Base-by-base conservation (phyloP, 371 early-diverging fungal genomes). In the Mucor plumbeus region DNA sequence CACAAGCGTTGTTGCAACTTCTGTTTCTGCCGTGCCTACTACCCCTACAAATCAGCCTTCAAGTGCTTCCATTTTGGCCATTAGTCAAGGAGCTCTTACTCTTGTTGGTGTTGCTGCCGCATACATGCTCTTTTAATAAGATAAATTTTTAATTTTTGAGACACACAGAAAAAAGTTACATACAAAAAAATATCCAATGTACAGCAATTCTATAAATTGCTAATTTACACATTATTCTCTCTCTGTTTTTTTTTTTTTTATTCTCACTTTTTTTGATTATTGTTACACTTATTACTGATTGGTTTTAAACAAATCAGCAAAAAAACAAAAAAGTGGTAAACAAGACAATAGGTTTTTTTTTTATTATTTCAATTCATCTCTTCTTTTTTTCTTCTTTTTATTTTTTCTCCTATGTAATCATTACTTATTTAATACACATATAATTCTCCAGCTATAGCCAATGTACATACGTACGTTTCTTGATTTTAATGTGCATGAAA, bases 11-110 rank as follows among this genome's bases (percentile, higher is more conserved):
- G 44, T 47, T 34, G 41, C 63, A 35, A 39, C 68, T 19, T 64
- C 59, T 34, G 50, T 60, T 41, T 38, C 66, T 57, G 40, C 57
- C 41, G 34, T 56, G 43, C 40, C 55, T 19, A 55, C 59, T 19
- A 14, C 62, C 31, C 53, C 64, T 70, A 59, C 53, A 36, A 65
- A 68, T 50, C 43, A 59, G 59, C 56, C 64, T 38, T 73, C 73
- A 19, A 47, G 58, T 61, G 66, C 74, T 44, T 65, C 65, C 61
- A 53, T 63, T 39, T 67, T 74, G 60, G 10, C 41, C 13, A 44
- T 70, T 14, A 48, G 57, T 19, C 67, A 69, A 57, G 62, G 70
- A 34, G 40, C 58, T 38, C 55, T 74, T 57, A 43, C 53, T 64
- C 26, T 65, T 19, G 39, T 55, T 19, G 68, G 67, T 61, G 70